Base-by-base conservation (phyloP, 129 eudicot genomes). In the Kitagawia praeruptora region DNA sequence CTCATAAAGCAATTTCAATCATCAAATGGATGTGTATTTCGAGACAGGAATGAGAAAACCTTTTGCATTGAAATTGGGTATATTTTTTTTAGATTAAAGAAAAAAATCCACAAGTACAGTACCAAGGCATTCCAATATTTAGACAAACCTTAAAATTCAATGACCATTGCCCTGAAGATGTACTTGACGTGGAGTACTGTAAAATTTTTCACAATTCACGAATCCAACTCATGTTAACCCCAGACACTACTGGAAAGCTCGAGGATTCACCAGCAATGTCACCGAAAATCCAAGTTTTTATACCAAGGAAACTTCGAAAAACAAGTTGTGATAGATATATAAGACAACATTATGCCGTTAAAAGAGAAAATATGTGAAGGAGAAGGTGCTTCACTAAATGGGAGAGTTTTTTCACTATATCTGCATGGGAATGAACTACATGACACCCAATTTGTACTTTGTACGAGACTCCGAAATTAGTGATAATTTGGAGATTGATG, bases 71-170 rank as follows among this genome's bases (percentile, higher is more conserved):
- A 93, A 87, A 89, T 90, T 9, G 94, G 96, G 15, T 93, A 84
- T 84, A 90, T 93, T 61, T 93, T 39, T 73, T 80, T 74, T 92
- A 93, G 79, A 91, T 93, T 78, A 93, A 93, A 85, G 92, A 93
- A 71, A 90, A 90, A 91, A 82, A 79, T 90, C 66, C 78, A 92
- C 14, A 90, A 90, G 49, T 31, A 31, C 34, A 31, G 34, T 79
- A 85, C 23, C 87, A 87, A n/a, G 86, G 89, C 1, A 87, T 89
- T 61, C 98, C 96, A 0, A 75, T 82, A 19, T 54, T 87, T 15
- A 77, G 81, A 76, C 98, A 93, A 80, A 87, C 90, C 81, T 83
- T 93, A 23, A 39, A 83, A 21, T 89, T 93, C 86, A 82, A 89
- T 23, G 93, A 88, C 27, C 87, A 84, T n/a, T 54, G 75, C 58